A percentile compares a stretch with the other conserved stretches of the same genome.
phyloP scores from a whole-genome alignment of 108 stramenopile species.

The Cyclotella choctawhatcheeana region DNA sequence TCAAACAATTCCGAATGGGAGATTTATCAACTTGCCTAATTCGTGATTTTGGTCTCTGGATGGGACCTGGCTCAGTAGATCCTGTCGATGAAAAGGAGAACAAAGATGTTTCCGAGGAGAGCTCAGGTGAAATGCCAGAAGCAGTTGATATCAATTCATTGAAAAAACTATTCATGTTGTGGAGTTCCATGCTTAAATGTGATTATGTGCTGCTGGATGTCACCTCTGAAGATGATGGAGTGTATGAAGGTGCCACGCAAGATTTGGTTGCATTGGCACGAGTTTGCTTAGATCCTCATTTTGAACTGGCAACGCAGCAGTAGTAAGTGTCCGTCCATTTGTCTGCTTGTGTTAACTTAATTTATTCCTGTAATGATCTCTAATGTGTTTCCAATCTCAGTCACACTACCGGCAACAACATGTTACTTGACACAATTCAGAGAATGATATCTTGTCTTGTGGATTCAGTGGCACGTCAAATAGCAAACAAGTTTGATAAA shows the following conservation, averaged over 20 bases:
- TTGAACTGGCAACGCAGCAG: constrained; percentile 17
- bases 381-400: neutral
- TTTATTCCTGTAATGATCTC: neutral
- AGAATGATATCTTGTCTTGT: constrained; percentile 20
- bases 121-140: constrained; percentile 4
- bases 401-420: constrained; percentile 2
- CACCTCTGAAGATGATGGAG: constrained; percentile 1
- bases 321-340: constrained; percentile 17
- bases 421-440: constrained; percentile 22
- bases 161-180: constrained; percentile 33
- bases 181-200: constrained; percentile 25
- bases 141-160: constrained; percentile 26
- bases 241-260: constrained; percentile 31
- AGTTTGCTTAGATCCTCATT: constrained; percentile 36
- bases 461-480: constrained; percentile 25
- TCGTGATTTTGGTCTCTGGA: constrained; percentile 45
- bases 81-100: constrained; percentile 4
- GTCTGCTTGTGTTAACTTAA: neutral
- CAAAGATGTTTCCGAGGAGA: constrained; percentile 20
- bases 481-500: constrained; percentile 18
- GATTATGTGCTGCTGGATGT: constrained; percentile 25
- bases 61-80: constrained; percentile 14
- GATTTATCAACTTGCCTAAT: constrained; percentile 33
- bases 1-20: constrained; percentile 30
- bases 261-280: constrained; percentile 38